Conservation (phyloP, 2,329 filamentous ascomycete species). For the Sclerotinia glacialis region DNA sequence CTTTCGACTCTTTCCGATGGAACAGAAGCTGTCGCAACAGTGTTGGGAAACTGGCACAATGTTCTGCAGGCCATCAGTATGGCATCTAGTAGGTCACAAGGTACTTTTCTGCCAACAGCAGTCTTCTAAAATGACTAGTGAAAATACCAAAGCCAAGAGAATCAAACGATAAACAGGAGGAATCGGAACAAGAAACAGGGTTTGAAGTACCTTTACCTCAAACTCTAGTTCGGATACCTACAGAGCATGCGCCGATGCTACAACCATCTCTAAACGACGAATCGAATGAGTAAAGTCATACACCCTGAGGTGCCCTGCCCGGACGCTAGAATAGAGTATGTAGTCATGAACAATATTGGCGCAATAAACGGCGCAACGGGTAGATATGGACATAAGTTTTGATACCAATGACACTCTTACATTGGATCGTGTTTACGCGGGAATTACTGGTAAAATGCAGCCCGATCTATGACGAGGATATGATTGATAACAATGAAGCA, state of each 20-base stretch:
- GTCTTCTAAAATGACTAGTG: constrained; percentile 45
- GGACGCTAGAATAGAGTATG: constrained; percentile 13
- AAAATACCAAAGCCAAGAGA: constrained; percentile 64
- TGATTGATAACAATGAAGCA: constrained; percentile 13
- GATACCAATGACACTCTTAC: constrained; percentile 20
- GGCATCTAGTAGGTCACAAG: constrained; percentile 65
- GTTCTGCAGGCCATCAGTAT: constrained; percentile 81
- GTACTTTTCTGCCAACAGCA: neutral
- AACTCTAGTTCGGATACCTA: constrained; percentile 80
- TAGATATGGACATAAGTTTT: constrained; percentile 9
- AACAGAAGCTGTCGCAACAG: constrained; percentile 62
- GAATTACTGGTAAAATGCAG: constrained; percentile 20
- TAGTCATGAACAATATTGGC: constrained; percentile 18
- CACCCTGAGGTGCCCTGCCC: neutral
- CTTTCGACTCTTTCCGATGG: constrained; percentile 74
- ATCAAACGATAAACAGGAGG: constrained; percentile 43
- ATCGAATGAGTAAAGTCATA: constrained; percentile 24
- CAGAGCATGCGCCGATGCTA: constrained; percentile 67
- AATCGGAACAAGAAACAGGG: constrained; percentile 43
- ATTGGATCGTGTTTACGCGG: neutral
- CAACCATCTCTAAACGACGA: constrained; percentile 27
- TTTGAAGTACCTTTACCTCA: constrained; percentile 61
- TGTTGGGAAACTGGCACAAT: constrained; percentile 49
- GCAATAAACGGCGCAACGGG: constrained; percentile 28
- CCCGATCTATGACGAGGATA: neutral